These are phyloP conservation scores for Suillus subalutaceus DNA, from an alignment of 768 basidiomycete genomes.

Conservation along the genomic window DNA sequence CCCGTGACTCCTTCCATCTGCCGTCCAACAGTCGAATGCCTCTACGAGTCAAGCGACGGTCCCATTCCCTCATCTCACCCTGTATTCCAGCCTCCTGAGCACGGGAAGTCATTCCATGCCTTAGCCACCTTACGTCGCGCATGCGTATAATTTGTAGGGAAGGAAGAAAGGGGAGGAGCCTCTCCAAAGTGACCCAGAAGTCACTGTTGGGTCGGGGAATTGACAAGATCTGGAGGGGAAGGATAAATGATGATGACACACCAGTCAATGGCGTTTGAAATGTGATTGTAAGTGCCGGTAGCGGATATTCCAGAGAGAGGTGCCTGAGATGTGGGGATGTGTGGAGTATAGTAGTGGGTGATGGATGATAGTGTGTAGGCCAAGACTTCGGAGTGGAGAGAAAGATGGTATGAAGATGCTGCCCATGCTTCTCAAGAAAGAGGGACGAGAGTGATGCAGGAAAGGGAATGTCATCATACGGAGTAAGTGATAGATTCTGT, in stretches of 20 bases:
- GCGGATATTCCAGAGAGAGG: constrained; percentile 71
- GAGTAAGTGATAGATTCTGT: constrained; percentile 67
- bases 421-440: constrained; percentile 65
- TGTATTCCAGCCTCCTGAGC: constrained; percentile 79
- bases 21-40: constrained; percentile 68
- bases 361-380: constrained; percentile 62
- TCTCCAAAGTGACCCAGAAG: constrained; percentile 59
- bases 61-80: constrained; percentile 81
- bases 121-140: constrained; percentile 74
- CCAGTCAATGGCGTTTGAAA: constrained; percentile 12
- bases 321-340: constrained; percentile 61
- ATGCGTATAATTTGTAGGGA: constrained; percentile 57
- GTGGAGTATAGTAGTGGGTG: constrained; percentile 49
- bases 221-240: constrained; percentile 63
- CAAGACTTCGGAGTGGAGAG: constrained; percentile 72
- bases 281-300: constrained; percentile 51
- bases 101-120: constrained; percentile 61
- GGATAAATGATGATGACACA: constrained; percentile 32
- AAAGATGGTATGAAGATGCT: constrained; percentile 57
- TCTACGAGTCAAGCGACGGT: constrained; percentile 56
- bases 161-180: constrained; percentile 58
- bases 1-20: constrained; percentile 61
- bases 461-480: constrained; percentile 69
- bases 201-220: constrained; percentile 72
- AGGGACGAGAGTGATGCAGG: constrained; percentile 58